Evolutionary conservation across 208 protist genomes (phyloP).

Genomic region (Acanthamoeba sp.): DNA sequence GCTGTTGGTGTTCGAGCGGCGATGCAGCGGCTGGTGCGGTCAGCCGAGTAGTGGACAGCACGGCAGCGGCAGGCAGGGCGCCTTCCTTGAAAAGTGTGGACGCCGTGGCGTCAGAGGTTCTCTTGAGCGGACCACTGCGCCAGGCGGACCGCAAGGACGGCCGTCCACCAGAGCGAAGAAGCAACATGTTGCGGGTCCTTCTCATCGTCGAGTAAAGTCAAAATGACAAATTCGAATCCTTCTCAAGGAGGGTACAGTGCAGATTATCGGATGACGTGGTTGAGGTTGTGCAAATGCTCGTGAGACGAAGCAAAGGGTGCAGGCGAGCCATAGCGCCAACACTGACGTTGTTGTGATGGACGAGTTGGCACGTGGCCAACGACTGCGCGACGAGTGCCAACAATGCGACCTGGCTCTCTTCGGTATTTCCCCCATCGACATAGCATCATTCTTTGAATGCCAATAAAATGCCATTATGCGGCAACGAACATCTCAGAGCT

Average conservation of each 20-base stretch:
- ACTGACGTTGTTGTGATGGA: no score
- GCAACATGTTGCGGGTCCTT: not conserved
- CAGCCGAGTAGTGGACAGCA: not conserved
- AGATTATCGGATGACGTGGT: no score
- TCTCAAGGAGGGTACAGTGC: no score
- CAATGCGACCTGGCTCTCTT: not conserved
- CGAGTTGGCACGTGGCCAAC: no score
- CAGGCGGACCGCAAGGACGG: not conserved
- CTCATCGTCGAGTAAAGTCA: not conserved
- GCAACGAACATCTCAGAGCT: constrained; percentile 6
- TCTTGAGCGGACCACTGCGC: not conserved
- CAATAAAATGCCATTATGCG: no score
- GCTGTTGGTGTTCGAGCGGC: not conserved
- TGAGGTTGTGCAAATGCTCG: no score
- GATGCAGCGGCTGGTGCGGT: not conserved
- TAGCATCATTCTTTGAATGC: no score
- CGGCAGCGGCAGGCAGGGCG: not conserved
- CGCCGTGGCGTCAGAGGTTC: not conserved
- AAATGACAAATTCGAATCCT: no score
- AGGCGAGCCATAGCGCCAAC: no score
- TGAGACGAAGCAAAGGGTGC: no score
- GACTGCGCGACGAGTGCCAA: not conserved
- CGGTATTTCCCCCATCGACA: no score
- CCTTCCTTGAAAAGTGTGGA: not conserved
- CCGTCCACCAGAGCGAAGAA: not conserved